Conservation (phyloP, 2,329 filamentous ascomycete species). For the Aureobasidium mangrovei region DNA sequence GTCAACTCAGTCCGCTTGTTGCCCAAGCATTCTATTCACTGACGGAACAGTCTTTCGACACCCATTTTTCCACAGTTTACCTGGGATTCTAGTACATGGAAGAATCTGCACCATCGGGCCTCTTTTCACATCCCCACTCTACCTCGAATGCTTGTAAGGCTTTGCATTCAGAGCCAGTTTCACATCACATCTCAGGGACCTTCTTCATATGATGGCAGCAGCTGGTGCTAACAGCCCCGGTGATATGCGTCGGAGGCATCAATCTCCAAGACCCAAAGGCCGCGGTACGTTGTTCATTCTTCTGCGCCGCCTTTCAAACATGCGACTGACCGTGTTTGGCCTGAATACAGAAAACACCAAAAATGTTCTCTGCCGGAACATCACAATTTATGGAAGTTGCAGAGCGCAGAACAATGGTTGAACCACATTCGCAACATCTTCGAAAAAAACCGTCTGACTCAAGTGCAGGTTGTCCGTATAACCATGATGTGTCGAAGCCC, state of each 20-base stretch:
- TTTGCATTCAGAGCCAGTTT: not conserved
- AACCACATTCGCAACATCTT: not conserved
- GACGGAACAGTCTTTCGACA: no score
- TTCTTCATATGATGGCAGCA: slow-evolving; percentile 9
- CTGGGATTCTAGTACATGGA: no score
- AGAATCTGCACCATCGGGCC: no score
- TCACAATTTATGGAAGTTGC: slow-evolving; percentile 88
- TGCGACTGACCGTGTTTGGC: slow-evolving; percentile 9
- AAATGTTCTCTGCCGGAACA: slow-evolving; percentile 85
- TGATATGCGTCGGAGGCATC: slow-evolving; percentile 33
- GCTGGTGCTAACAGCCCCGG: slow-evolving; percentile 22
- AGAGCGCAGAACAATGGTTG: slow-evolving; percentile 77
- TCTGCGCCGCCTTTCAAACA: not conserved
- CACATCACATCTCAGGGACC: not conserved
- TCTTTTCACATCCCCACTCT: not conserved
- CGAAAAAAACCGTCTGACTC: slow-evolving; percentile 12
- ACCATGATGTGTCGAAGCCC: slow-evolving; percentile 66
- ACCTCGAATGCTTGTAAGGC: not conserved
- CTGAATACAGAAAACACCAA: slow-evolving; percentile 50
- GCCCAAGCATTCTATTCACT: no score
- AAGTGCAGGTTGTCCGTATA: slow-evolving; percentile 63
- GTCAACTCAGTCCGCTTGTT: no score
- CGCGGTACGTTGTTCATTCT: slow-evolving; percentile 28
- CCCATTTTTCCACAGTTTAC: no score
- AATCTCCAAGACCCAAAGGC: slow-evolving; percentile 36